A percentile compares a stretch with the other conserved stretches of the same genome.
phyloP scores from a whole-genome alignment of 2,329 filamentous ascomycete genomes.

The Trichophyton schoenleinii region DNA sequence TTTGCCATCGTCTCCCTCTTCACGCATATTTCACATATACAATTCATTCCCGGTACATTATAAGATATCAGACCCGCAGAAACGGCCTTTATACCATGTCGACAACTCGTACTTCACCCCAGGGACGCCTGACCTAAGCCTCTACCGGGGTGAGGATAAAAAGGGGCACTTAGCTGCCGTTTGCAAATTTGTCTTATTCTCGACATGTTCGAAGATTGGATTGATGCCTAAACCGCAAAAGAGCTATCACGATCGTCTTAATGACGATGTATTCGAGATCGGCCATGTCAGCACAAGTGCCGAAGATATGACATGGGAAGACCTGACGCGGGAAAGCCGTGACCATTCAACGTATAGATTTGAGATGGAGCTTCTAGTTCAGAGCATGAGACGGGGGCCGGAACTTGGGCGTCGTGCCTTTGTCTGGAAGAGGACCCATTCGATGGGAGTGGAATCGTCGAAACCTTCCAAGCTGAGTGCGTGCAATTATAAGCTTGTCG shows the following conservation, averaged over 20 bases:
- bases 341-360: conserved; percentile 20
- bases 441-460: conserved; percentile 18
- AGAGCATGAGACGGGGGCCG: not conserved
- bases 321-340: conserved; percentile 18
- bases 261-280: not conserved
- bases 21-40: conserved; percentile 1
- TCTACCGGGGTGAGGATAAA: conserved; percentile 20
- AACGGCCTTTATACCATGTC: conserved; percentile 15
- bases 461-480: conserved; percentile 15
- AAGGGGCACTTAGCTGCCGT: conserved; percentile 20
- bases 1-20: not conserved
- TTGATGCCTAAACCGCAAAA: conserved; percentile 19
- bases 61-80: not conserved
- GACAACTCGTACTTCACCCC: conserved; percentile 20
- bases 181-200: conserved; percentile 25
- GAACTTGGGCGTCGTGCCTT: conserved; percentile 15
- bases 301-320: conserved; percentile 19
- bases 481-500: conserved; percentile 25
- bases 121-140: conserved; percentile 24
- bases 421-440: conserved; percentile 24
- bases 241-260: not conserved
- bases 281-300: conserved; percentile 13
- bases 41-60: not conserved
- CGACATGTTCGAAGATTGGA: conserved; percentile 22
- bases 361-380: conserved; percentile 16